These are phyloP conservation scores for Thermothelomyces thermophilus DNA, from an alignment of 2,329 filamentous ascomycete genomes.

Conservation along the genomic window DNA sequence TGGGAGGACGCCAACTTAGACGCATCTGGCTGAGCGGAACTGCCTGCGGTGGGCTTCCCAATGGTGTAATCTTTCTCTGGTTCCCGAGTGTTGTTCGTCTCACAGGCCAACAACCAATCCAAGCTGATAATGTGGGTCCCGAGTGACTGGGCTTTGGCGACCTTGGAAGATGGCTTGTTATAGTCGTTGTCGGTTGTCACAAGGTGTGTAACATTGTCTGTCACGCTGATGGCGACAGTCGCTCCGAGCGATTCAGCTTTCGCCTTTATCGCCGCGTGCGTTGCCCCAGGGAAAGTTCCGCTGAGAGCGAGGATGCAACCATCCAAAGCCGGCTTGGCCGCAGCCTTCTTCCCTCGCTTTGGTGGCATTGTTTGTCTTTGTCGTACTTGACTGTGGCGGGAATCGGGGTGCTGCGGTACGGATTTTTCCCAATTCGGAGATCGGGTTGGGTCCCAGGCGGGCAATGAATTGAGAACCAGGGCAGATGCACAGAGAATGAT, in stretches of 20 bases:
- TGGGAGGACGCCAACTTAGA: conserved; percentile 11
- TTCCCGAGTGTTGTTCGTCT: conserved; percentile 35
- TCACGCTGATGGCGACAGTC: conserved; percentile 40
- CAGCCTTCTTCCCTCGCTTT: conserved; percentile 20
- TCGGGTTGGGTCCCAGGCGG: no score
- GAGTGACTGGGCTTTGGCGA: conserved; percentile 40
- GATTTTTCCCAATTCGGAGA: no score
- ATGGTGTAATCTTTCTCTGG: conserved; percentile 26
- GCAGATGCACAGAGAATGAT: no score
- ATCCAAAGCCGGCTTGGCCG: conserved; percentile 34
- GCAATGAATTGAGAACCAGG: not conserved
- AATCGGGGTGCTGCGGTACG: no score
- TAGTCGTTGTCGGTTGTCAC: conserved; percentile 50
- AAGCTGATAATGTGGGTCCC: conserved; percentile 50
- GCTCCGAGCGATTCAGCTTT: conserved; percentile 46
- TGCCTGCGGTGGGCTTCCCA: not conserved
- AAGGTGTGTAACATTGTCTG: conserved; percentile 48
- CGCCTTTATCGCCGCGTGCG: conserved; percentile 44
- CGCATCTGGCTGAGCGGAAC: not conserved
- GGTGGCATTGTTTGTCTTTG: conserved; percentile 18
- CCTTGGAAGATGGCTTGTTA: conserved; percentile 44
- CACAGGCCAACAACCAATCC: conserved; percentile 57
- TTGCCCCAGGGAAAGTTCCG: conserved; percentile 51
- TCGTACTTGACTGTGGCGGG: no score
- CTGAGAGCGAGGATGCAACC: conserved; percentile 50